A percentile compares a stretch with the other conserved stretches of the same genome.
Conservation (phyloP, 2,329 filamentous ascomycete species). For the Pyrenophora graminea region DNA sequence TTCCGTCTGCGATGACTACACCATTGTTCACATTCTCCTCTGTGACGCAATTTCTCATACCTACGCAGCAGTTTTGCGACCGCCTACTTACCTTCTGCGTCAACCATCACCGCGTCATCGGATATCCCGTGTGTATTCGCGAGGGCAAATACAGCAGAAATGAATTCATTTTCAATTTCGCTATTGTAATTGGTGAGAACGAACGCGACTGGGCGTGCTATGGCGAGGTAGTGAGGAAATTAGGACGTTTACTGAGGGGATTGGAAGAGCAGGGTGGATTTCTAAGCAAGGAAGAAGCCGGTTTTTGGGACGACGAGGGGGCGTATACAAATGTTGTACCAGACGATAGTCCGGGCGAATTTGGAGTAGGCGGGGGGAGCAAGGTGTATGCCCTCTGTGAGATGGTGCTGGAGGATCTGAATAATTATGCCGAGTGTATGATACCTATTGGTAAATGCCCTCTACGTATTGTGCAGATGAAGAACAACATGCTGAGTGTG, state of each 20-base stretch:
- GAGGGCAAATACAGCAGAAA: slow-evolving; percentile 84
- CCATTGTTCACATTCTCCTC: slow-evolving; percentile 84
- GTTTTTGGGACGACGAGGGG: slow-evolving; percentile 38
- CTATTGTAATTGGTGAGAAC: slow-evolving; percentile 73
- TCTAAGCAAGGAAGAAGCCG: slow-evolving; percentile 64
- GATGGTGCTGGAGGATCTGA: slow-evolving; percentile 87
- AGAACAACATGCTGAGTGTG: not conserved
- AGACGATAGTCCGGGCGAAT: slow-evolving; percentile 26
- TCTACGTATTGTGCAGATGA: not conserved
- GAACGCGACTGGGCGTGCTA: slow-evolving; percentile 73
- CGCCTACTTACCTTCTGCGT: slow-evolving; percentile 76
- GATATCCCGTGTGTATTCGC: slow-evolving; percentile 82
- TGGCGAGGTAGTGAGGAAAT: slow-evolving; percentile 81
- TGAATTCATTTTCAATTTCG: slow-evolving; percentile 99
- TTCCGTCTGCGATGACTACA: slow-evolving; percentile 53
- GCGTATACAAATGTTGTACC: slow-evolving; percentile 9
- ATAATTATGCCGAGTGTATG: slow-evolving; percentile 98
- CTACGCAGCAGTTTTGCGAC: slow-evolving; percentile 92
- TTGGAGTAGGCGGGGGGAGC: slow-evolving; percentile 44
- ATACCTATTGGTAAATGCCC: slow-evolving; percentile 78
- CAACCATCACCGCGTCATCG: slow-evolving; percentile 81
- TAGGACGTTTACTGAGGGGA: slow-evolving; percentile 83
- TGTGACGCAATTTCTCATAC: slow-evolving; percentile 90
- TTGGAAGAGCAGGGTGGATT: slow-evolving; percentile 92
- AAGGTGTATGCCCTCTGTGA: slow-evolving; percentile 74